Percentiles rank a stretch among this genome's conserved stretches.
Evolutionary conservation across 306 rosid species (phyloP).

Genomic region (Rosa chinensis): DNA sequence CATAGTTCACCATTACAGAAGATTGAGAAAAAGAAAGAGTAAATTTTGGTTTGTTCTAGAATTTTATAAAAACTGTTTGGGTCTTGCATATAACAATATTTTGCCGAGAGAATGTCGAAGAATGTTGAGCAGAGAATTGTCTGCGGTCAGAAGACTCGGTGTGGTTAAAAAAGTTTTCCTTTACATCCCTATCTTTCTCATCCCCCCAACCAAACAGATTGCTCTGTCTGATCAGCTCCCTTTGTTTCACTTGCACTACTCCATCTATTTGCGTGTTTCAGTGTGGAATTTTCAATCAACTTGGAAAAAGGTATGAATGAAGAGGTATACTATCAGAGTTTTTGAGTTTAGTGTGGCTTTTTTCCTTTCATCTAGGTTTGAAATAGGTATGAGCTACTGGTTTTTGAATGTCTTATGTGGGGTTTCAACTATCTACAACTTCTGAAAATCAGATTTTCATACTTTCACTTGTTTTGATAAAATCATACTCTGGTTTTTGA

Average conservation of each 20-base stretch:
- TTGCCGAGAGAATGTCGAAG: constrained; percentile 2
- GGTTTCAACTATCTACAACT: not conserved
- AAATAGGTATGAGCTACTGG: not conserved
- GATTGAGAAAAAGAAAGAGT: not conserved
- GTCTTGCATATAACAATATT: not conserved
- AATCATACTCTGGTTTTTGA: not conserved
- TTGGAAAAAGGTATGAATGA: constrained; percentile 3
- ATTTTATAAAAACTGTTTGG: not conserved
- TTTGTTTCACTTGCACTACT: not conserved
- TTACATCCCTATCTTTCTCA: constrained; percentile 4
- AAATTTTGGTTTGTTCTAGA: constrained; percentile 18
- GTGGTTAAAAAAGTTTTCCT: not conserved
- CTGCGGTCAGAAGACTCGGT: not conserved
- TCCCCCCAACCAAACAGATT: not conserved
- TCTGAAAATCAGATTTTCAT: not conserved
- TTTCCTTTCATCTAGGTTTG: not conserved
- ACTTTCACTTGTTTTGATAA: not conserved
- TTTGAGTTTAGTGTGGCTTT: not conserved
- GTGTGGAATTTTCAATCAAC: not conserved
- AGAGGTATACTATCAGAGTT: not conserved
- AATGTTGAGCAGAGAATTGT: constrained; percentile 13
- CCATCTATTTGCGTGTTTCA: not conserved
- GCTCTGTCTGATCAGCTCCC: constrained; percentile 1
- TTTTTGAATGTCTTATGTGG: not conserved
- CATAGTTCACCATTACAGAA: constrained; percentile 16